phyloP scores from a whole-genome alignment of 2,329 filamentous ascomycete species.

The Apiospora kogelbergensis region DNA sequence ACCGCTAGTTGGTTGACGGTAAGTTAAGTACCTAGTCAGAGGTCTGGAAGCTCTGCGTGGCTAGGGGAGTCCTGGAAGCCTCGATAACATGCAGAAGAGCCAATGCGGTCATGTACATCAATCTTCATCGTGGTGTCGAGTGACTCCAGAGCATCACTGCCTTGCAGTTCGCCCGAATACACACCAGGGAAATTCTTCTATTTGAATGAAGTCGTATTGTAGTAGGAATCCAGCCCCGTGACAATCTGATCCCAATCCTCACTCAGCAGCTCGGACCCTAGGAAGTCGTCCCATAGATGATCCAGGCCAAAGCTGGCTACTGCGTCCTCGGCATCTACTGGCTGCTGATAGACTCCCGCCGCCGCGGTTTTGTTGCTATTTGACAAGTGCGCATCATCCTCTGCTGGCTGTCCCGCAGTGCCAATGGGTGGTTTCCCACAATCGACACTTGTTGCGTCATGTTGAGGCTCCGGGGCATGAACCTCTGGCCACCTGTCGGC shows the following conservation, averaged over 20 bases:
- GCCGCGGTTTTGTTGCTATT: not conserved
- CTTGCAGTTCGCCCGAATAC: no score
- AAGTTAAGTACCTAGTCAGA: no score
- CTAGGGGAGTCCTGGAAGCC: no score
- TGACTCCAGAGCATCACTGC: no score
- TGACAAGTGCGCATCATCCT: not conserved
- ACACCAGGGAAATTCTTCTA: not conserved
- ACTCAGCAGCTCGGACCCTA: conserved; percentile 15
- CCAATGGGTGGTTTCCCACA: not conserved
- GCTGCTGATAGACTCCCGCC: not conserved
- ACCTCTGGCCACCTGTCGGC: conserved; percentile 15
- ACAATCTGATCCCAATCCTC: conserved; percentile 25
- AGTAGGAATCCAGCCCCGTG: conserved; percentile 23
- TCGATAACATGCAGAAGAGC: no score
- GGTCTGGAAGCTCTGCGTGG: no score
- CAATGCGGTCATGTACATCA: not conserved
- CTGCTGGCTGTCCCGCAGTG: not conserved
- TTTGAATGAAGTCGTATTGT: not conserved
- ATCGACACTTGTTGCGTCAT: not conserved
- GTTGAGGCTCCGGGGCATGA: not conserved
- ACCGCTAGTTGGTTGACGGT: no score
- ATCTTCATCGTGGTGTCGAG: no score
- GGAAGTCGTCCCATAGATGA: conserved; percentile 21
- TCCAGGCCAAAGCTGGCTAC: conserved; percentile 11
- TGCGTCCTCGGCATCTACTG: not conserved